Base-by-base conservation (phyloP, 1,284 basidiomycete genomes). In the Trichosporon ovoides region DNA sequence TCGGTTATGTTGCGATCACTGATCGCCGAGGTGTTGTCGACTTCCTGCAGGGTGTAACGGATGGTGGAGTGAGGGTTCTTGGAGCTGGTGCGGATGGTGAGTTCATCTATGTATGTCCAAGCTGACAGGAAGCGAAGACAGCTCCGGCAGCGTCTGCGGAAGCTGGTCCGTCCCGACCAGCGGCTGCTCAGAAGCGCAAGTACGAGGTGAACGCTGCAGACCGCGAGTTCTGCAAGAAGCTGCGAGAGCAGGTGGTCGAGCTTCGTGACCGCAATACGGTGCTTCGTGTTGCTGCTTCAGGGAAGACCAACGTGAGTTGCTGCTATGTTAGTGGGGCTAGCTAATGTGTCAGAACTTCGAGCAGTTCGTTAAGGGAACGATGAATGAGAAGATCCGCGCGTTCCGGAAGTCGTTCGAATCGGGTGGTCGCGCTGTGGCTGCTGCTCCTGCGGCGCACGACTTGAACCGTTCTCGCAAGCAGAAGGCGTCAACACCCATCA, bases 21-120 rank as follows among this genome's bases (percentile, higher is more conserved):
- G 91, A 94, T 76, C 80, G 91, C 61, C 89, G 88, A 76, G 81
- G 81, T 38, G 84, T 94, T 0, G 83, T 89, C 24, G 90, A 92
- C 57, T 95, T 87, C 84, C 72, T 96, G 53, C 84, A 87, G 63
- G 89, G 89, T 5, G 62, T 64, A 22, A 58, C 55, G 18, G 83
- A 82, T 63, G 79, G 81, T 0, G 69, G 76, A 0, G 81, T 83
- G 20, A 78, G 85, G 62, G 82, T 85, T 16, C 77, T 83, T 18
- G 82, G 87, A 50, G 77, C 82, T 10, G 83, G 87, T 5, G 77
- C 84, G 38, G 66, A 70, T 64, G 81, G 87, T 87, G 65, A 67
- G 84, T 77, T 19, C 31, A 4, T 10, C 11, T 3, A 22, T 20
- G 2, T 19, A 20, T 31, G 36, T 20, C 18, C 12, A 52, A n/a